Percentiles rank a stretch among this genome's conserved stretches.
Conservation (phyloP, 805 yeast species). For the Millerozyma acaciae region DNA sequence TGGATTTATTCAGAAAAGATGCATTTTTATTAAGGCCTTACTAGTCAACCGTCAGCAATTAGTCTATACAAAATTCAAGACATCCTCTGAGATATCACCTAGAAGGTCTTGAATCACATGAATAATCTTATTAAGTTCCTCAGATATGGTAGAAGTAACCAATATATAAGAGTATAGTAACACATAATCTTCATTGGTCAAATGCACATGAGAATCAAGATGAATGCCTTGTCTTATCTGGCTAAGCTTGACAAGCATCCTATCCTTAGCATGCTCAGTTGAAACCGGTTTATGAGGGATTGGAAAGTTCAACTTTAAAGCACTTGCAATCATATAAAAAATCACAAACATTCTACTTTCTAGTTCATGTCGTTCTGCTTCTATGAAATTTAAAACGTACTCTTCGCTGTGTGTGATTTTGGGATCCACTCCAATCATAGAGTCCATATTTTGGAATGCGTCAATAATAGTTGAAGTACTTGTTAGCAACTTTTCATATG, state of each 20-base stretch:
- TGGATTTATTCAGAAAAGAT: too few relatives aligned
- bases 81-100: constrained; percentile 64
- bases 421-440: constrained; percentile 63
- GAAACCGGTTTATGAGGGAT: constrained; percentile 75
- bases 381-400: constrained; percentile 51
- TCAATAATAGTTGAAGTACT: constrained; percentile 66
- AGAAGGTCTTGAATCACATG: constrained; percentile 52
- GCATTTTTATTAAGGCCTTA: too few relatives aligned
- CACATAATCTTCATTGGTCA: constrained; percentile 71
- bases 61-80: constrained; percentile 42
- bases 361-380: constrained; percentile 60
- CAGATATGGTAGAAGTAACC: constrained; percentile 64
- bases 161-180: constrained; percentile 70
- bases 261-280: constrained; percentile 67
- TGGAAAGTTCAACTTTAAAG: constrained; percentile 72
- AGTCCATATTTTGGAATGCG: constrained; percentile 68
- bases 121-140: constrained; percentile 59
- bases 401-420: constrained; percentile 49
- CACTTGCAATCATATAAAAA: constrained; percentile 75
- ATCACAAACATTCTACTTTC: constrained; percentile 70
- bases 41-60: too few relatives aligned
- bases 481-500: constrained; percentile 48
- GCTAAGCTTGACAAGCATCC: constrained; percentile 62
- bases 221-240: constrained; percentile 43
- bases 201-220: constrained; percentile 20